phyloP scores from a whole-genome alignment of 768 basidiomycete genomes.

The Tylopilus plumbeoviolaceoides region DNA sequence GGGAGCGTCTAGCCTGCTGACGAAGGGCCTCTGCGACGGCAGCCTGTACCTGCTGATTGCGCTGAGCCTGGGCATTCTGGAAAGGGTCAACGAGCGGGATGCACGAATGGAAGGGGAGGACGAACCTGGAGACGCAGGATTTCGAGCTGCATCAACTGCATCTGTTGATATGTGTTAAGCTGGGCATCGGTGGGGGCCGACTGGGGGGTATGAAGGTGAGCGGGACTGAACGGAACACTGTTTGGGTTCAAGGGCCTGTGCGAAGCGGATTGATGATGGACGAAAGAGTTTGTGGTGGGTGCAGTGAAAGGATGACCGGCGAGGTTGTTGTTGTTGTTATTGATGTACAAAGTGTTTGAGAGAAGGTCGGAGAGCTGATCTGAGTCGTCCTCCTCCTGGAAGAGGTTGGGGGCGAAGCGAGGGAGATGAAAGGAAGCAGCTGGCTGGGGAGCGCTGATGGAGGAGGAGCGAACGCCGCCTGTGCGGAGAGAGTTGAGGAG shows the following conservation, averaged over 20 bases:
- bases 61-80: slow-evolving; percentile 65
- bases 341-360: slow-evolving; percentile 49
- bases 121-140: slow-evolving; percentile 75
- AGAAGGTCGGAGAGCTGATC: slow-evolving; percentile 60
- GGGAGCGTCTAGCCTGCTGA: slow-evolving; percentile 42
- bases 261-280: slow-evolving; percentile 56
- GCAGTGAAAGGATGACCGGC: slow-evolving; percentile 58
- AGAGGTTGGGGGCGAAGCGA: slow-evolving; percentile 45
- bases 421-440: slow-evolving; percentile 59
- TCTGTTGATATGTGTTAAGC: slow-evolving; percentile 59
- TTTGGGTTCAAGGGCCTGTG: slow-evolving; percentile 51
- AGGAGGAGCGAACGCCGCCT: slow-evolving; percentile 81
- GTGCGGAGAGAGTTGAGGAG: slow-evolving; percentile 88
- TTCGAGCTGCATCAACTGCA: slow-evolving; percentile 86
- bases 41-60: slow-evolving; percentile 58
- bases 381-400: slow-evolving; percentile 50
- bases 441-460: slow-evolving; percentile 53
- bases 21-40: slow-evolving; percentile 58
- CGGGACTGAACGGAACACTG: slow-evolving; percentile 44
- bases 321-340: slow-evolving; percentile 13
- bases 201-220: slow-evolving; percentile 37
- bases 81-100: slow-evolving; percentile 9
- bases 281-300: slow-evolving; percentile 59
- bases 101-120: background rate
- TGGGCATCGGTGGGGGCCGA: slow-evolving; percentile 39